Base-by-base conservation (phyloP, 2,329 filamentous ascomycete genomes). In the Paracoccidioides lutzii region DNA sequence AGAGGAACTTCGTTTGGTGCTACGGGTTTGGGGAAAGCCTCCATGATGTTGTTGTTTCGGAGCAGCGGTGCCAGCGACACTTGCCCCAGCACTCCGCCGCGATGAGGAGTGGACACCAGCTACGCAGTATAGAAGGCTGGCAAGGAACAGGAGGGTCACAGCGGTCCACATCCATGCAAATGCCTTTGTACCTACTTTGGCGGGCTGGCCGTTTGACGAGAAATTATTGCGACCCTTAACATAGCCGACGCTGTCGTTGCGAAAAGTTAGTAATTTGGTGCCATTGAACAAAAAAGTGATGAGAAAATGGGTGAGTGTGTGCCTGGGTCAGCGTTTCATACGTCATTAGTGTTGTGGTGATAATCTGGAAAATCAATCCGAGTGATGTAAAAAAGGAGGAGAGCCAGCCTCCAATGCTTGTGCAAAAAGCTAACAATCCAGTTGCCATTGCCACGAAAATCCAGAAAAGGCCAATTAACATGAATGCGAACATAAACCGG, bases 401-500 rank as follows among this genome's bases (percentile, higher is more conserved):
- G 15, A 84, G 51, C 56, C 71, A 75, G 63, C 70, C 68, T 57
- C 72, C 73, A 44, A 82, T 71, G 56, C 78, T 75, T 4, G 76
- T 75, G 66, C 78, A 81, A 43, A 79, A 69, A 22, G 74, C 71
- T 55, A 76, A 62, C 7, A 75, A 61, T 7, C 77, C 75, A 33
- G 71, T 70, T 57, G 77, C 66, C 14, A 79, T 69, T 2, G 74
- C 71, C 55, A 67, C 59, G 12, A 73, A 70, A 48, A 68, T 81
- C 69, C 95, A 93, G 76, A 95, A 83, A 41, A 96, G 80, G 15
- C 83, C 82, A 61, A 97, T 84, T 56, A 97, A 76, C 75, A 87
- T 87, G 72, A 95, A 93, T 41, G 90, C 88, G 81, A 91, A 97
- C 70, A 88, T 86, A 75, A 96, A 95, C 43, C 91, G 82, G 75